Base-by-base conservation (phyloP, 2,329 filamentous ascomycete species). In the Penicillium sp. region DNA sequence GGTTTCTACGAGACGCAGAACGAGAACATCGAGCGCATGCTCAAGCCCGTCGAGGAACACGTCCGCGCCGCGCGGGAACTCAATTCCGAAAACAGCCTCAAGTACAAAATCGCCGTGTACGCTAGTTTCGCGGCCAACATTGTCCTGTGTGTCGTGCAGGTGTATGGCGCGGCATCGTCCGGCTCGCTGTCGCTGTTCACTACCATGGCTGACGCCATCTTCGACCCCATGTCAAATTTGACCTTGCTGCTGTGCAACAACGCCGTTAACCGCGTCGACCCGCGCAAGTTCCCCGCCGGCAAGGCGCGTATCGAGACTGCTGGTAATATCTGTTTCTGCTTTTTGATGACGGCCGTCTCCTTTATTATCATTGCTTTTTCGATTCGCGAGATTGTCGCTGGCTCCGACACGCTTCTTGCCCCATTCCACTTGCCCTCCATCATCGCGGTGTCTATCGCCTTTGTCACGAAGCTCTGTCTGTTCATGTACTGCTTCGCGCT, bases 151-250 rank as follows among this genome's bases (percentile, higher is more conserved):
- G 83, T 83, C 4, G 82, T 99, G 17, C 95, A 99, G 77, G 81
- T 97, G 39, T 99, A 96, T 73, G 95, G 89, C 45, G 95, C 95
- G 62, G 85, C 91, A 48, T 86, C 90, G 0, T 96, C 93, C 0
- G 88, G 90, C 49, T 97, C 92, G n/a, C 84, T 98, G 38, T 96
- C 94, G 5, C 87, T 99, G 49, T 97, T 98, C 80, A 97, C 95
- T 15, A 99, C 94, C 63, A 96, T 96, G 90, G 94, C 93, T 15
- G 95, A 99, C 76, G 88, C 93, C 54, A 83, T 98, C 65, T 98
- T 98, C 78, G 95, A 98, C 73, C 95, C 92, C 8, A 73, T 96
- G 70, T 94, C 90, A 71, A 97, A 96, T 71, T 75, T 97, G 54
- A 94, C 91, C 0, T 83, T 98, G 14, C 92, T 98, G 59, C 77